Base-by-base conservation (phyloP, 192 early-diverging fungal genomes). In the Umbelopsis ramanniana region DNA sequence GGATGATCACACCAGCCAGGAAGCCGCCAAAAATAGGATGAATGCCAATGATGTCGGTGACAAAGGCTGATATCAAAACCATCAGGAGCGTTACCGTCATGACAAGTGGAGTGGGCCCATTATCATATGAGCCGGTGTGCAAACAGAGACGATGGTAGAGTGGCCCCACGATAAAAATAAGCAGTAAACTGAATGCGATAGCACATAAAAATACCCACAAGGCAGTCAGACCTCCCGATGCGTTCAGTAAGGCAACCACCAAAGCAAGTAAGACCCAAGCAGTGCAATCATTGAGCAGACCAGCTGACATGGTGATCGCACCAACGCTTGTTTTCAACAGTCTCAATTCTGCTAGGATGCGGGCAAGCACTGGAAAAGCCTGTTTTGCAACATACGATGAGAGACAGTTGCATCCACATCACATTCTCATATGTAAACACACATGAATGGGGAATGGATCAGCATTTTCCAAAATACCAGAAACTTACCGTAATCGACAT, bases 1-100 rank as follows among this genome's bases (percentile, higher is more conserved):
- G 97, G 22, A 92, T 84, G 45, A 96, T 92, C 33, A 96, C 84
- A 17, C 97, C 96, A 8, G 89, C 85, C 10, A 98, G 52, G 72
- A 97, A 97, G 4, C 88, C 93, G 43, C 97, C 97, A 89, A 98
- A 98, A 74, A 98, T 96, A 24, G 91, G 82, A 79, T 98, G 94
- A 45, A 98, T 88, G 38, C 97, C 97, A 72, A 93, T 93, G 48
- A 90, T 85, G 55, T 94, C 87, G 0, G 95, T 96, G 52, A 97
- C 88, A 79, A 89, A 95, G 2, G 92, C 89, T 46, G 90, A 93
- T 24, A 84, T 69, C 26, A 94, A 72, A 2, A 94, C 89, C 22
- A 94, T 52, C n/a, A 88, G 71, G 67, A 97, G 87, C 1, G 89
- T 91, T 52, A 93, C 81, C 26, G 93, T 85, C 79, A 95, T 87